Conservation (phyloP, 805 yeast genomes). For the Candida nonsorbophila region DNA sequence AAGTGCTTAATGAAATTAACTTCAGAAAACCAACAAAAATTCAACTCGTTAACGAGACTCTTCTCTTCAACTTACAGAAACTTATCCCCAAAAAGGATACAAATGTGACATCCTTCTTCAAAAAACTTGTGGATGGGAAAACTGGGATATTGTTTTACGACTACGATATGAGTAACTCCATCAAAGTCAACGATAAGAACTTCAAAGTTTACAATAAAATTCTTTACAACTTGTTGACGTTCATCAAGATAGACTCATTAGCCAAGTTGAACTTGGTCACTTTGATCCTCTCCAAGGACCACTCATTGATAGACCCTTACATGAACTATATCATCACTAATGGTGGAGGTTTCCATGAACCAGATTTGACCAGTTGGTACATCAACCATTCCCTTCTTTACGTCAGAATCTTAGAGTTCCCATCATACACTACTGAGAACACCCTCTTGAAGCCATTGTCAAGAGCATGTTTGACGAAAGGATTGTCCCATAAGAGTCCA, state of each 20-base stretch:
- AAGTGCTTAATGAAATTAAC: constrained; percentile 52
- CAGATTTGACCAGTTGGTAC: constrained; percentile 78
- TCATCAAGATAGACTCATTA: constrained; percentile 71
- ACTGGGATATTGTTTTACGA: constrained; percentile 48
- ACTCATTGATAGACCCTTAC: constrained; percentile 74
- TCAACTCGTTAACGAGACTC: constrained; percentile 73
- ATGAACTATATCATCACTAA: constrained; percentile 47
- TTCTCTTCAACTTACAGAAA: constrained; percentile 51
- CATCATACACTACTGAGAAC: constrained; percentile 48
- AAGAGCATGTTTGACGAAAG: constrained; percentile 50
- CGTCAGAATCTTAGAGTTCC: constrained; percentile 52
- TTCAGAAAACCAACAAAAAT: constrained; percentile 69
- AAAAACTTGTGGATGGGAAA: constrained; percentile 36
- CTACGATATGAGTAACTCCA: constrained; percentile 10
- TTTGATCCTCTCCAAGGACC: constrained; percentile 45
- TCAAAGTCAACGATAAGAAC: constrained; percentile 39
- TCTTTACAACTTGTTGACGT: constrained; percentile 54
- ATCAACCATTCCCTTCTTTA: constrained; percentile 64
- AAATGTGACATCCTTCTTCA: constrained; percentile 29
- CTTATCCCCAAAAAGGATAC: constrained; percentile 30
- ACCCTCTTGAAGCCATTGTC: constrained; percentile 64
- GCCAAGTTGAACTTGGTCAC: constrained; percentile 53
- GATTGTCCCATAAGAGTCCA: constrained; percentile 39
- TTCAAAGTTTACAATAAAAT: constrained; percentile 66
- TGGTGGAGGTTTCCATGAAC: constrained; percentile 71